Conservation (phyloP, 371 early-diverging fungal genomes). For the Mucor mucedo region DNA sequence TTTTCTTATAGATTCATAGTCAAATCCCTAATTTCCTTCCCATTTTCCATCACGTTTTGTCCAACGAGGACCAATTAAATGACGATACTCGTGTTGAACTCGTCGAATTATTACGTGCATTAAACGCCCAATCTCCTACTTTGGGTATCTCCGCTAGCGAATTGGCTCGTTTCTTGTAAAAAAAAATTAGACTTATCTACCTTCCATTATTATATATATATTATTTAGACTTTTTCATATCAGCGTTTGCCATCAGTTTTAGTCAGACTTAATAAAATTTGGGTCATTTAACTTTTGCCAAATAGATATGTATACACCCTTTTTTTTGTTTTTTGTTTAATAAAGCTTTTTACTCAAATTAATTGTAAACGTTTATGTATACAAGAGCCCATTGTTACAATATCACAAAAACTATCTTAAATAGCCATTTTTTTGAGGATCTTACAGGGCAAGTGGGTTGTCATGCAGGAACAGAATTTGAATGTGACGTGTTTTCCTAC, state of each 20-base stretch:
- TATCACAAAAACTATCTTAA: too few species aligned
- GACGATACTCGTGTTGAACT: conserved; percentile 58
- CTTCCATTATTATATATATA: background rate
- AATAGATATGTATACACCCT: too few species aligned
- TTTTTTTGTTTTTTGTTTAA: too few species aligned
- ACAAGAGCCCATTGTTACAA: too few species aligned
- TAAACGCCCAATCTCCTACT: conserved; percentile 47
- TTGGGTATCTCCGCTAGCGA: conserved; percentile 30
- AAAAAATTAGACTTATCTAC: background rate
- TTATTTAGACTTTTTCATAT: conserved; percentile 3
- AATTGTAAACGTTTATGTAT: too few species aligned
- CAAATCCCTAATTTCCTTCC: conserved; percentile 48
- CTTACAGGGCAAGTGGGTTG: background rate
- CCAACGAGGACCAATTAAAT: conserved; percentile 63
- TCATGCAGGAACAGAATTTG: background rate
- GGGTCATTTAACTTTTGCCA: too few species aligned
- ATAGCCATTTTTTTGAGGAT: too few species aligned
- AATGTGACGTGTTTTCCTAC: conserved; percentile 18
- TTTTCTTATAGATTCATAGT: conserved; percentile 28
- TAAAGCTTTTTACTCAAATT: too few species aligned
- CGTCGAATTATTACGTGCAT: conserved; percentile 59
- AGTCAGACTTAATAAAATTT: too few species aligned
- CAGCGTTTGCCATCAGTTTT: too few species aligned
- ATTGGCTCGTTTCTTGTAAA: conserved; percentile 33
- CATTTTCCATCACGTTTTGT: conserved; percentile 52